A percentile compares a stretch with the other conserved stretches of the same genome.
These are phyloP conservation scores for Millerozyma acaciae DNA, from an alignment of 805 yeast genomes.

Conservation along the genomic window DNA sequence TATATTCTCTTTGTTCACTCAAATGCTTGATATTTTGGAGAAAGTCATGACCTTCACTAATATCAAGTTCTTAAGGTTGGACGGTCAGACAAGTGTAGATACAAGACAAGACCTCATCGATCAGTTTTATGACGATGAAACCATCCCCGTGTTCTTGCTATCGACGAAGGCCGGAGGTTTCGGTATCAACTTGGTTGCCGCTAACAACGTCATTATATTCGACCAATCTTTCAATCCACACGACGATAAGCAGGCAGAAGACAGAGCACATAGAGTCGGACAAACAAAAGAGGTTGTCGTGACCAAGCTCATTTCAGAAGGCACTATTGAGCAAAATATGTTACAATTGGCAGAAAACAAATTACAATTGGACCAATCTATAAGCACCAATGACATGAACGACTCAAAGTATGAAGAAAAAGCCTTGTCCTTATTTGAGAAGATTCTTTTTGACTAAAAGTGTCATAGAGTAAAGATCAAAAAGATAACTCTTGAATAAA, in stretches of 20 bases:
- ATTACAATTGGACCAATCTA: constrained; percentile 73
- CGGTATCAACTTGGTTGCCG: constrained; percentile 94
- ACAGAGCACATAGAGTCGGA: constrained; percentile 96
- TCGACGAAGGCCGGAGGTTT: constrained; percentile 99
- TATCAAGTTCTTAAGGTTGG: constrained; percentile 76
- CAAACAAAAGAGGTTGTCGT: constrained; percentile 83
- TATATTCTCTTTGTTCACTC: constrained; percentile 89
- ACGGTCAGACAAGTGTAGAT: constrained; percentile 93
- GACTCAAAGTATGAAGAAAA: constrained; percentile 48
- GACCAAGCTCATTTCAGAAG: constrained; percentile 63
- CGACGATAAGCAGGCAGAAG: constrained; percentile 98
- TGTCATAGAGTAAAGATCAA: too few species aligned
- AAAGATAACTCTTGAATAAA: too few species aligned
- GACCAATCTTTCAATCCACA: constrained; percentile 97
- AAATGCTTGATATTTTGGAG: constrained; percentile 85
- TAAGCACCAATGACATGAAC: constrained; percentile 39
- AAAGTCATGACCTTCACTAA: constrained; percentile 58
- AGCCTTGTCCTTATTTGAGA: constrained; percentile 50
- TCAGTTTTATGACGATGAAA: constrained; percentile 74
- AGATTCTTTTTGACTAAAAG: constrained; percentile 35
- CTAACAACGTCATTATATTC: constrained; percentile 84
- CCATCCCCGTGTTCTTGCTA: constrained; percentile 79
- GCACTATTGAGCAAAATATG: constrained; percentile 88
- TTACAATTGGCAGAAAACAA: constrained; percentile 83
- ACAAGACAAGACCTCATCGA: constrained; percentile 90